Evolutionary conservation across 2,329 filamentous ascomycete genomes (phyloP).

Genomic region (Leptographium flavum): DNA sequence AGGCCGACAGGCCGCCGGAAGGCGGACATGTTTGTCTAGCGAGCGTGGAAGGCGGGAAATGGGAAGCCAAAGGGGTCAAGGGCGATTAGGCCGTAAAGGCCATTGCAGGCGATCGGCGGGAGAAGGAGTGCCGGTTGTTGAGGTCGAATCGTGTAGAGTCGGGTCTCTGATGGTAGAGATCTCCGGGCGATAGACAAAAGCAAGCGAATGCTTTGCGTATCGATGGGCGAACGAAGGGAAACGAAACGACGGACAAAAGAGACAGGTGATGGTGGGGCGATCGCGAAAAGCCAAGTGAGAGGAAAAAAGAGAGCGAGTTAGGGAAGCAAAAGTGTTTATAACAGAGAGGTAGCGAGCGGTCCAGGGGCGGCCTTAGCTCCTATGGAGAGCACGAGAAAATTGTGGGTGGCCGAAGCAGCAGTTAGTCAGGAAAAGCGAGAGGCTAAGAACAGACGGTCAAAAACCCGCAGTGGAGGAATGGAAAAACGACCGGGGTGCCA

Average conservation of each 20-base stretch:
- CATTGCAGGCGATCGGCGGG: conserved; percentile 2
- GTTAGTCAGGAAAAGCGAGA: conserved; percentile 1
- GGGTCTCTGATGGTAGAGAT: neutral
- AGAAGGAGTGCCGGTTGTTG: neutral
- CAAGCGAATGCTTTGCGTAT: conserved; percentile 10
- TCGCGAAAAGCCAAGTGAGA: neutral
- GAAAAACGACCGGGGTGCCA: neutral
- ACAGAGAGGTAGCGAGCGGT: neutral
- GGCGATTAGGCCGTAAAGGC: conserved; percentile 1
- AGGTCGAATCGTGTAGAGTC: neutral
- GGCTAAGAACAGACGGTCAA: neutral
- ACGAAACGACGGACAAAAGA: neutral
- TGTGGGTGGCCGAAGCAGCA: conserved; percentile 1
- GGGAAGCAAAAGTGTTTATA: conserved; percentile 6
- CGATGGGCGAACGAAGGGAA: neutral
- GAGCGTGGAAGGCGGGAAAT: neutral
- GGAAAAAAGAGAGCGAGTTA: neutral
- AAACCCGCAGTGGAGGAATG: neutral
- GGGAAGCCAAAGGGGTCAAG: neutral
- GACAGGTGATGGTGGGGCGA: neutral
- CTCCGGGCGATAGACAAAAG: conserved; percentile 7
- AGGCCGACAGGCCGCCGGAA: conserved; percentile 1
- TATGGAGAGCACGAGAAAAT: neutral
- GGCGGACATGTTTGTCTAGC: conserved; percentile 1
- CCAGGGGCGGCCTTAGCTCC: neutral